These are phyloP conservation scores for Penicillium flavigenum DNA, from an alignment of 495 filamentous ascomycete species.

Conservation along the genomic window DNA sequence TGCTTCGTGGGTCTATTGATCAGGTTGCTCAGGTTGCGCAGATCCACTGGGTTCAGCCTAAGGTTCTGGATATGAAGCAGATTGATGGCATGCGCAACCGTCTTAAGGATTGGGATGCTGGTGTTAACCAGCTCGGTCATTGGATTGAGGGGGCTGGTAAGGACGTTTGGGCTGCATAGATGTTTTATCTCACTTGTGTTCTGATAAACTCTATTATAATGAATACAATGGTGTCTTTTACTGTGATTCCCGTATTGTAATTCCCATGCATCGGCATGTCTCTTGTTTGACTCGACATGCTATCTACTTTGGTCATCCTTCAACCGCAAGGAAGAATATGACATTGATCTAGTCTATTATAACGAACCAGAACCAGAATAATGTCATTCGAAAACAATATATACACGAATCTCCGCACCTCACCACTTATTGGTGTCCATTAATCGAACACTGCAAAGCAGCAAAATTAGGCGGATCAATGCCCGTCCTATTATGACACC, in stretches of 20 bases:
- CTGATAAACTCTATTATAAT: slow-evolving; percentile 26
- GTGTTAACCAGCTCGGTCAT: slow-evolving; percentile 89
- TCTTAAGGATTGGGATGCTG: slow-evolving; percentile 90
- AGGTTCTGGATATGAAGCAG: slow-evolving; percentile 92
- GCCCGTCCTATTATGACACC: not conserved
- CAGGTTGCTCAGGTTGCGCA: slow-evolving; percentile 91
- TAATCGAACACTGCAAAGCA: not conserved
- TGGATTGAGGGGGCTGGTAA: slow-evolving; percentile 90
- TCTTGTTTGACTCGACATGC: not conserved
- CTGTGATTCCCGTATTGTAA: slow-evolving; percentile 9
- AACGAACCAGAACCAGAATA: not conserved
- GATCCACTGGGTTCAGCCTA: slow-evolving; percentile 99
- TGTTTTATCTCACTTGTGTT: slow-evolving; percentile 12
- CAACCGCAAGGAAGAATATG: not conserved
- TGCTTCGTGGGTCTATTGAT: slow-evolving; percentile 90
- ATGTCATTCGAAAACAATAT: not conserved
- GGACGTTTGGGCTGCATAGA: slow-evolving; percentile 85
- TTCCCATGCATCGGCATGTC: not conserved
- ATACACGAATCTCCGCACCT: not conserved
- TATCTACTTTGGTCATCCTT: not conserved
- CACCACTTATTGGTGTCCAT: not conserved
- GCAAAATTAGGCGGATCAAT: not conserved
- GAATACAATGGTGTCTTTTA: slow-evolving; percentile 27
- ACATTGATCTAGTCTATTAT: not conserved
- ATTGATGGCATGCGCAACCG: slow-evolving; percentile 89